Evolutionary conservation across 495 filamentous ascomycete genomes (phyloP).

Genomic region (Aspergillus baeticus): DNA sequence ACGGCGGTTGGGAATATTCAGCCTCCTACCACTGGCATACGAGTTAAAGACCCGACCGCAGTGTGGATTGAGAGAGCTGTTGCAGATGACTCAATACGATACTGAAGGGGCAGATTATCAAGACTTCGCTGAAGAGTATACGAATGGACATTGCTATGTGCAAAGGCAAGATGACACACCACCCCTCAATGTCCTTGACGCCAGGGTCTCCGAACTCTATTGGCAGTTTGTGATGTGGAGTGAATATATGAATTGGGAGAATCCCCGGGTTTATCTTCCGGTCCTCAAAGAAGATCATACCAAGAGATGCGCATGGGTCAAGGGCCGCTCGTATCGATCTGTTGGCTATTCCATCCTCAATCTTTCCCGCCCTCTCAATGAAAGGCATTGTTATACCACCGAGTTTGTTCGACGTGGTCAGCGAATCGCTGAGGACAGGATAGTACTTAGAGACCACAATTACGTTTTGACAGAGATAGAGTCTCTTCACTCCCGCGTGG

Average conservation of each 20-base stretch:
- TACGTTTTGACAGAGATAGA: constrained; percentile 16
- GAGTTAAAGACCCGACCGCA: constrained; percentile 28
- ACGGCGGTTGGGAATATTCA: constrained; percentile 33
- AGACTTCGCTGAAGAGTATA: constrained; percentile 46
- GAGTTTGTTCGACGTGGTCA: constrained; percentile 50
- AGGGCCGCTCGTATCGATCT: constrained; percentile 49
- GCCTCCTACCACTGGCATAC: constrained; percentile 36
- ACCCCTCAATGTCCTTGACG: constrained; percentile 23
- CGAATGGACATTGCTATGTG: neutral
- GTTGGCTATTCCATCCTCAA: constrained; percentile 62
- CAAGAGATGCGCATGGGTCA: constrained; percentile 63
- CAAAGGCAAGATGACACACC: neutral
- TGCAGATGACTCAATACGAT: constrained; percentile 26
- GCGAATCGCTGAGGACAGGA: constrained; percentile 32
- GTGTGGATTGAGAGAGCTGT: constrained; percentile 28
- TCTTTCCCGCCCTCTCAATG: constrained; percentile 21
- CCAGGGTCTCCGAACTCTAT: constrained; percentile 36
- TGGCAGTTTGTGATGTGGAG: constrained; percentile 30
- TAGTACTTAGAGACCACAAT: constrained; percentile 23
- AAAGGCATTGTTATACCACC: constrained; percentile 26
- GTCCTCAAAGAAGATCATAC: constrained; percentile 56
- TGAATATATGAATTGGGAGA: constrained; percentile 8
- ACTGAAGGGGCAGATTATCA: constrained; percentile 28
- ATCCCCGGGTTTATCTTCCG: constrained; percentile 55
- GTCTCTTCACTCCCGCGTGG: constrained; percentile 18